Base-by-base conservation (phyloP, 2,329 filamentous ascomycete genomes). In the Pseudocercospora vitis region DNA sequence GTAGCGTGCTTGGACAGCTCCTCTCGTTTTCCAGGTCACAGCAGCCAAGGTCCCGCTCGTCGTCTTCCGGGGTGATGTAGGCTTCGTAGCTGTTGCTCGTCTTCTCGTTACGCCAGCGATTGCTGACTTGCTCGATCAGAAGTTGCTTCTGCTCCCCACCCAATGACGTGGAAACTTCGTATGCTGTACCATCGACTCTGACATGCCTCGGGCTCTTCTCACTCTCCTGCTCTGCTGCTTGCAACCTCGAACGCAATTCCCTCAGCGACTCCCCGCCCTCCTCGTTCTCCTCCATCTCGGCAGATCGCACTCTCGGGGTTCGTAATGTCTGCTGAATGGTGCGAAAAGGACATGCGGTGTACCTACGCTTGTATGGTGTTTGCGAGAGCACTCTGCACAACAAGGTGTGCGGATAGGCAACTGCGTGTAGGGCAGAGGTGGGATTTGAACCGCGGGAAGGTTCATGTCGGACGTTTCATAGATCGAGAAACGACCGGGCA, bases 21-120 rank as follows among this genome's bases (percentile, higher is more conserved):
- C 50, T 55, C 12, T 74, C 71, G 11, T 71, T 68, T 11, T 68
- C 67, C 21, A 65, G 50, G 42, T 72, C 70, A 56, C 71, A 70
- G 37, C 53, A 60, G 29, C 51, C 50, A 16, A 56, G 49, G 7
- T 62, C 60, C 11, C 57, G 42, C 16, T 57, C 56, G 45, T 61
- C 53, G 21, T 61, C 55, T 32, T 58, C 49, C 16, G 39, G 33
- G 24, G 52, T 48, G 14, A 33, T 37, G n/a, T 39, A 42, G 4
- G n/a, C 11, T 11, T 26, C 19, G 24, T 49, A 31, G 9, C 19
- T 7, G 14, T 11, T 7, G 28, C 9, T 18, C 32, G 18, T 28
- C 45, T 59, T 57, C 11, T 62, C 60, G 42, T 55, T 16, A 28
- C 51, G 58, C 65, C 65, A 67, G 12, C 55, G 55, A 32, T 65